Evolutionary conservation across 176 grass and related monocot species (phyloP).

Genomic region (Lolium multiflorum): DNA sequence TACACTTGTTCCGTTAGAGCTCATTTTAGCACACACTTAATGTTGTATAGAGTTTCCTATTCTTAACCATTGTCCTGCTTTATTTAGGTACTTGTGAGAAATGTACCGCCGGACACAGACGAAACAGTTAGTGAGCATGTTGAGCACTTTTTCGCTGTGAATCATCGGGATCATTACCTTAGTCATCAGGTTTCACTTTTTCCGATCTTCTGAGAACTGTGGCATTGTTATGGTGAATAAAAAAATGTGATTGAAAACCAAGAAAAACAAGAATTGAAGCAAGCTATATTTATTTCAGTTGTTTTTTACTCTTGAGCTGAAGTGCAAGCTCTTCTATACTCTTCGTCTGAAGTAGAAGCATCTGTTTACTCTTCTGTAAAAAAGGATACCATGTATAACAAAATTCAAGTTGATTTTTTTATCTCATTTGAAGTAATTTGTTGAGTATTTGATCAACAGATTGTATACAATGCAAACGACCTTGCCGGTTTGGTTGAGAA

Average conservation of each 20-base stretch:
- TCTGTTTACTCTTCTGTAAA: conserved; percentile 30
- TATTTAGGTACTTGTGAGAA: conserved; percentile 89
- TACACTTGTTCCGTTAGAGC: not conserved
- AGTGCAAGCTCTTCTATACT: not conserved
- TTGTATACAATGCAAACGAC: conserved; percentile 91
- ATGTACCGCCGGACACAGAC: conserved; percentile 85
- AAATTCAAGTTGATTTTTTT: not conserved
- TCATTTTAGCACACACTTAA: not conserved
- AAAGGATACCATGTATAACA: conserved; percentile 10
- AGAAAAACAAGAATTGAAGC: conserved; percentile 13
- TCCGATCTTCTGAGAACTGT: conserved; percentile 14
- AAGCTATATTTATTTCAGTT: not conserved
- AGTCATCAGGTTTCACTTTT: conserved; percentile 74
- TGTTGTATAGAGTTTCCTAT: conserved; percentile 1
- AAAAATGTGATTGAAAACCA: conserved; percentile 2
- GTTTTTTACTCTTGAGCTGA: conserved; percentile 29
- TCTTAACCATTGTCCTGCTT: conserved; percentile 2
- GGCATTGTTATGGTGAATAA: not conserved
- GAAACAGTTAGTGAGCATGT: conserved; percentile 98
- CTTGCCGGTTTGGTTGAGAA: conserved; percentile 75
- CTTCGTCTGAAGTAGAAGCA: not conserved
- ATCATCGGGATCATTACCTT: conserved; percentile 94
- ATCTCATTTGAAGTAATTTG: conserved; percentile 24
- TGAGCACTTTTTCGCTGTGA: conserved; percentile 98
- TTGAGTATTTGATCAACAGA: conserved; percentile 49